Base-by-base conservation (phyloP, 129 eudicot species). In the Saposhnikovia divaricata region DNA sequence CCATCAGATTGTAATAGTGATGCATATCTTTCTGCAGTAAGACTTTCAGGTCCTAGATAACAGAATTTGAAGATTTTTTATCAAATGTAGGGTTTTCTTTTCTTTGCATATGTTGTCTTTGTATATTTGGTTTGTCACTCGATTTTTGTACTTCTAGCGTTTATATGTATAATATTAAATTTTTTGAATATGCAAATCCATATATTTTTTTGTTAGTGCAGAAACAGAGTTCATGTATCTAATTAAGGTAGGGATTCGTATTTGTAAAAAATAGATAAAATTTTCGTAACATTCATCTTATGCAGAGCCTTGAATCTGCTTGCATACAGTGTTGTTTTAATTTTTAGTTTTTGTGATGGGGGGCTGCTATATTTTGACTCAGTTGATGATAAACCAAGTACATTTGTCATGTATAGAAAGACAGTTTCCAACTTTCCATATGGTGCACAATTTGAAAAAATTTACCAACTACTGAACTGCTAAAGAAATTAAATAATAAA, bases 11-110 rank as follows among this genome's bases (percentile, higher is more conserved):
- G 91, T 70, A 91, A 91, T 51, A 93, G 98, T 45, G 97, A 86
- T 31, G 93, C 91, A 0, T 87, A 88, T 85, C 87, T 91, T 59
- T 91, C 98, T 0, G 97, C 93, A 2, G 94, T 91, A 68, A 82
- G 93, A 27, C 97, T 93, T 39, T 93, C 98, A 2, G 98, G 97
- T 46, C 98, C 98, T 13, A 85, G 98, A 86, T 93, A 83, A 72
- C 80, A 78, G 82, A 45, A 78, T 27, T 38, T 82, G 53, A 37
- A 69, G 61, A 53, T 59, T 44, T 19, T 38, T 75, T 70, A 34
- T 74, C n/a, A 37, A 55, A 13, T 57, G 25, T 28, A n/a, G 39
- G 13, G 53, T 69, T 9, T 50, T 4, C 40, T n/a, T 40, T 13
- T 9, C 46, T 27, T 31, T 44, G 47, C 19, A 12, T 7, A 59